Evolutionary conservation across 495 filamentous ascomycete genomes (phyloP), one percentile per base, ranked within the genome.

Genomic region (Daldinia childiae): DNA sequence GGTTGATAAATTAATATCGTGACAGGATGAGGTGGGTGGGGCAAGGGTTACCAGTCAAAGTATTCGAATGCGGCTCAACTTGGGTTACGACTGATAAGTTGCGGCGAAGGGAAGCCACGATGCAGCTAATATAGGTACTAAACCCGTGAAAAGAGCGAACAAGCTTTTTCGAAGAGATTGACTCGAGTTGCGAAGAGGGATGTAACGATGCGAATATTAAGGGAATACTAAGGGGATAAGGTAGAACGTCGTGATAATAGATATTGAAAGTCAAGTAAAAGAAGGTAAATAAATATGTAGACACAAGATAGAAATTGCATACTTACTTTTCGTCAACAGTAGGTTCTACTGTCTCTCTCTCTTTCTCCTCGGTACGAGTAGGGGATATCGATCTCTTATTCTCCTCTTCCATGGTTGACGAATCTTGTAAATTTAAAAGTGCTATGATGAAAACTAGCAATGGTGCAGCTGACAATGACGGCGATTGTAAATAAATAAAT

Each of bases 321-420:
- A 29, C 61, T 64, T 64, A 70, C 67, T 50, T 60, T 14, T 70
- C 67, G 1, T 45, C 36, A 38, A 32, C 26, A 38, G 48, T 45
- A 60, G 45, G 6, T 15, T 64, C 55, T n/a, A n/a, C 32, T 32
- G 24, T 21, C 11, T 54, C 27, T 19, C 58, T 24, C 12, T 59
- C 27, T 19, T 69, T 50, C 11, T 52, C 45, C 19, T 45, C 56
- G 6, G 7, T 26, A 14, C 36, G 34, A n/a, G 15, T 39, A n/a
- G 60, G 14, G 3, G 36, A 45, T 32, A 54, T 26, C 54, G 58
- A 43, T 24, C 3, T 60, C 41, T 64, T 38, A 9, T 58, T 43
- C 0, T 64, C 41, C 0, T 24, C 32, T 17, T 69, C 61, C 67
- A 70, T 70, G 43, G 26, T 48, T 56, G 36, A 32, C 26, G 19